A percentile compares a stretch with the other conserved stretches of the same genome.
phyloP scores from a whole-genome alignment of 2,329 filamentous ascomycete genomes.

The Pseudopithomyces chartarum region DNA sequence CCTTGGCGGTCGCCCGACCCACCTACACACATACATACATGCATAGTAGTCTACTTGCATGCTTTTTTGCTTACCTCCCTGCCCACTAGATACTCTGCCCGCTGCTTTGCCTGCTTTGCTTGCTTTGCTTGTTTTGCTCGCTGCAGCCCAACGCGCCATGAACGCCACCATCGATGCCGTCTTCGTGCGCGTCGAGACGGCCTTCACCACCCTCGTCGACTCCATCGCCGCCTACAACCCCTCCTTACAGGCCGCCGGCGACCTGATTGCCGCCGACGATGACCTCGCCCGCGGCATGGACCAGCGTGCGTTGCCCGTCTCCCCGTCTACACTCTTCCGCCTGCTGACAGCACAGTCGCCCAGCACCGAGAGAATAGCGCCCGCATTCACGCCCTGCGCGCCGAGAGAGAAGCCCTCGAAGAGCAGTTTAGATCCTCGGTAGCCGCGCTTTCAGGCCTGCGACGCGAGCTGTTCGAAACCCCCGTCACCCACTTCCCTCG shows the following conservation, averaged over 20 bases:
- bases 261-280: conserved; percentile 72
- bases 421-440: conserved; percentile 74
- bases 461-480: conserved; percentile 69
- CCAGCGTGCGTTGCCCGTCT: conserved; percentile 56
- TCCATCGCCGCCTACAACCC: conserved; percentile 85
- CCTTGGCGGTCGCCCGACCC: conserved; percentile 1
- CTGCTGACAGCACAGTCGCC: conserved; percentile 60
- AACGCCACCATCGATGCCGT: conserved; percentile 48
- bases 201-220: conserved; percentile 71
- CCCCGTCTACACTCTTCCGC: not conserved
- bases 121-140: not conserved
- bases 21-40: too few relatives aligned
- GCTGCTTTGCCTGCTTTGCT: not conserved
- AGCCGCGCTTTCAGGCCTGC: conserved; percentile 70
- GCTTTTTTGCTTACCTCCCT: too few relatives aligned
- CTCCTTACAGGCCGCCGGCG: conserved; percentile 67
- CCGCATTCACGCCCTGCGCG: conserved; percentile 71
- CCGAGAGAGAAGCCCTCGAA: conserved; percentile 69
- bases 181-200: conserved; percentile 53
- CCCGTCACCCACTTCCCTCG: conserved; percentile 47
- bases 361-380: conserved; percentile 75
- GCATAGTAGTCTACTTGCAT: not conserved
- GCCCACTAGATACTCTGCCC: too few relatives aligned
- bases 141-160: conserved; percentile 39
- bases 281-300: conserved; percentile 70